These are phyloP conservation scores for Cutaneotrichosporon sp. DNA, from an alignment of 1,284 basidiomycete species.

Conservation along the genomic window DNA sequence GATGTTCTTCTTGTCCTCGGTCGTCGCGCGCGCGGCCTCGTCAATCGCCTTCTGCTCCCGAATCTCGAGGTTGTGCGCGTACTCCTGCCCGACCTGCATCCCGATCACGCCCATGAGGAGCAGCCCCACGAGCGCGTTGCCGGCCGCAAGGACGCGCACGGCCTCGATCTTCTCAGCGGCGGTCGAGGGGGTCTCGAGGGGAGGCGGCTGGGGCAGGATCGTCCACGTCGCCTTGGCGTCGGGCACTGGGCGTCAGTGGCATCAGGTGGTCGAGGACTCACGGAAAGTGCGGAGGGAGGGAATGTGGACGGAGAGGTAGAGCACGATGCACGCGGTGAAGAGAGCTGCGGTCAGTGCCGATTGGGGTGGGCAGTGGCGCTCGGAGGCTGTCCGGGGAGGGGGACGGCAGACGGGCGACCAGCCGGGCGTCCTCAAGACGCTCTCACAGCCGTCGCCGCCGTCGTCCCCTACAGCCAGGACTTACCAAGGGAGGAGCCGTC, in stretches of 20 bases:
- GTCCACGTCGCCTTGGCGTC: constrained; percentile 40
- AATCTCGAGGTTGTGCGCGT: constrained; percentile 64
- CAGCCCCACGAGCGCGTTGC: constrained; percentile 72
- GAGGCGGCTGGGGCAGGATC: constrained; percentile 51
- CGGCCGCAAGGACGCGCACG: constrained; percentile 71
- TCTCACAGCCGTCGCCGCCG: neutral
- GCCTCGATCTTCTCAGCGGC: constrained; percentile 66
- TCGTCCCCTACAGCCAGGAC: constrained; percentile 9
- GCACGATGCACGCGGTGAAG: constrained; percentile 66
- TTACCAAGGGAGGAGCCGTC: constrained; percentile 77
- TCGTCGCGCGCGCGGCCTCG: constrained; percentile 21
- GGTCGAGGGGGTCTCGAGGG: constrained; percentile 56
- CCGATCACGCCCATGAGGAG: constrained; percentile 52
- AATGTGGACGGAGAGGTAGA: constrained; percentile 75
- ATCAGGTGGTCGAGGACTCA: too few relatives aligned
- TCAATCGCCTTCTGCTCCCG: constrained; percentile 56
- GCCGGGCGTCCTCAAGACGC: too few relatives aligned
- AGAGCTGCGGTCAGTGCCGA: constrained; percentile 53
- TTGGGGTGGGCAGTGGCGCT: too few relatives aligned
- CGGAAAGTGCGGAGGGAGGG: constrained; percentile 63
- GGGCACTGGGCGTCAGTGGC: too few relatives aligned
- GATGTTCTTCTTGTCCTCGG: constrained; percentile 35
- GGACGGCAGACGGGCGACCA: too few relatives aligned
- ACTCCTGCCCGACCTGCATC: constrained; percentile 75
- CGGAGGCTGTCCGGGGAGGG: too few relatives aligned